These are phyloP conservation scores for Leccinum pachyderme DNA, from an alignment of 1,284 basidiomycete genomes.

Conservation along the genomic window DNA sequence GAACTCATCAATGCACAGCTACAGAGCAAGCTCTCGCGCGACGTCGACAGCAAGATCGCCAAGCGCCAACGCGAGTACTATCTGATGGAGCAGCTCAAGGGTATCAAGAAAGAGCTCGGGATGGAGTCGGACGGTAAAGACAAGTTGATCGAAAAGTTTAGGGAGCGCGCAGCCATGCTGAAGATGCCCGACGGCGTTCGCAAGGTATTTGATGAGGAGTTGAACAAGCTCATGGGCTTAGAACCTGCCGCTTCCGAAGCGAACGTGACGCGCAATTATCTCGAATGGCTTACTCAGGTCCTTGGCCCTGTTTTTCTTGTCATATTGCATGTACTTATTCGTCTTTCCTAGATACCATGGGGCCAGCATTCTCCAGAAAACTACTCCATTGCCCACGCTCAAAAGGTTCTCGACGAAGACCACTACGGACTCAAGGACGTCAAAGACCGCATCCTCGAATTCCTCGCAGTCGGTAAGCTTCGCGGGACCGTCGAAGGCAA, in stretches of 20 bases:
- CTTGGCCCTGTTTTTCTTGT: background rate
- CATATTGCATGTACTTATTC: slow-evolving; percentile 3
- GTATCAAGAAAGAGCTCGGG: slow-evolving; percentile 98
- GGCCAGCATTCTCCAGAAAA: slow-evolving; percentile 94
- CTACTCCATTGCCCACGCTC: slow-evolving; percentile 86
- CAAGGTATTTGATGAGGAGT: slow-evolving; percentile 97
- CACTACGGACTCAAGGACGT: slow-evolving; percentile 96
- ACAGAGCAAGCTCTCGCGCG: slow-evolving; percentile 91
- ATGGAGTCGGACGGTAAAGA: slow-evolving; percentile 98
- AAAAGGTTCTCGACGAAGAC: slow-evolving; percentile 88
- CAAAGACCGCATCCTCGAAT: slow-evolving; percentile 97
- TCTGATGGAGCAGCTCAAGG: slow-evolving; percentile 97
- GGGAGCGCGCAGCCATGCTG: slow-evolving; percentile 81
- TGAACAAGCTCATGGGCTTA: slow-evolving; percentile 88
- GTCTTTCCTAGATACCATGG: slow-evolving; percentile 77
- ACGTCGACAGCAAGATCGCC: slow-evolving; percentile 96
- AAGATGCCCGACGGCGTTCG: slow-evolving; percentile 93
- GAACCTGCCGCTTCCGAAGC: slow-evolving; percentile 94
- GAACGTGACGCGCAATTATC: slow-evolving; percentile 94
- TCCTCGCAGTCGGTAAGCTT: slow-evolving; percentile 96
- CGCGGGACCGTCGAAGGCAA: slow-evolving; percentile 97
- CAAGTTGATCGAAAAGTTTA: slow-evolving; percentile 95
- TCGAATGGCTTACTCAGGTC: slow-evolving; percentile 93
- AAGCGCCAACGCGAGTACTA: slow-evolving; percentile 98
- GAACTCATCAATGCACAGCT: slow-evolving; percentile 97